A percentile compares a stretch with the other conserved stretches of the same genome.
phyloP scores from a whole-genome alignment of 768 basidiomycete genomes.

The Ramaria sp. region DNA sequence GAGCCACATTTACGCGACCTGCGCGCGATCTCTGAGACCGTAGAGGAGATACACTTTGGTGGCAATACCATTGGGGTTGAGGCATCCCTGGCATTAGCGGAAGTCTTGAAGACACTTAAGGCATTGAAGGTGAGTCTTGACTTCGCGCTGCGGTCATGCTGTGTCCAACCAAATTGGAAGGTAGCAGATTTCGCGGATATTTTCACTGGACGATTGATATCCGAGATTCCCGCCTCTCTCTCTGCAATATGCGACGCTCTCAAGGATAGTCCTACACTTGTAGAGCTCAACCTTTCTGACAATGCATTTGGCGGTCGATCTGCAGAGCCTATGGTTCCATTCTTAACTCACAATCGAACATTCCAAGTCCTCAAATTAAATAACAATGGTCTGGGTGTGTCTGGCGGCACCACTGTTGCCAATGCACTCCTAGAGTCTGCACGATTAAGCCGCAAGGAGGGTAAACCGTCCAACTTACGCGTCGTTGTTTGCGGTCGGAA shows the following conservation, averaged over 20 bases:
- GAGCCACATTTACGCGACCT: slow-evolving; percentile 51
- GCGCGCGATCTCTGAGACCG: slow-evolving; percentile 33
- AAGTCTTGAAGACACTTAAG: slow-evolving; percentile 59
- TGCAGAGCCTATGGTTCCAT: slow-evolving; percentile 86
- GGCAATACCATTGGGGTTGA: slow-evolving; percentile 93
- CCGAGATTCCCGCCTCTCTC: slow-evolving; percentile 87
- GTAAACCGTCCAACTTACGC: slow-evolving; percentile 59
- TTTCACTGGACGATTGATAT: slow-evolving; percentile 93
- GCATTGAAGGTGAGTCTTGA: slow-evolving; percentile 50
- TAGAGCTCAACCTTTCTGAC: slow-evolving; percentile 85
- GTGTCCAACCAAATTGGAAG: slow-evolving; percentile 29
- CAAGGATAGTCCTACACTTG: slow-evolving; percentile 65
- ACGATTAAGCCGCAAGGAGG: slow-evolving; percentile 49
- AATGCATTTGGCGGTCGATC: slow-evolving; percentile 96
- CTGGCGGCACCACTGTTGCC: slow-evolving; percentile 78
- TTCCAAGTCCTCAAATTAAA: slow-evolving; percentile 83
- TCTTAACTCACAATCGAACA: slow-evolving; percentile 72
- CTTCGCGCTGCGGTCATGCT: neutral
- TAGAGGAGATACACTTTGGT: slow-evolving; percentile 87
- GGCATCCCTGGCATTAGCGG: slow-evolving; percentile 76
- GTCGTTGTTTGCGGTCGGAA: slow-evolving; percentile 90
- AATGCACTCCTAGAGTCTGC: slow-evolving; percentile 75
- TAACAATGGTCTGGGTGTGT: slow-evolving; percentile 94
- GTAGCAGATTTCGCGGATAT: slow-evolving; percentile 95
- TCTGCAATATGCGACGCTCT: slow-evolving; percentile 83